Conservation (phyloP, 768 basidiomycete species). For the Pleurotus eryngii region DNA sequence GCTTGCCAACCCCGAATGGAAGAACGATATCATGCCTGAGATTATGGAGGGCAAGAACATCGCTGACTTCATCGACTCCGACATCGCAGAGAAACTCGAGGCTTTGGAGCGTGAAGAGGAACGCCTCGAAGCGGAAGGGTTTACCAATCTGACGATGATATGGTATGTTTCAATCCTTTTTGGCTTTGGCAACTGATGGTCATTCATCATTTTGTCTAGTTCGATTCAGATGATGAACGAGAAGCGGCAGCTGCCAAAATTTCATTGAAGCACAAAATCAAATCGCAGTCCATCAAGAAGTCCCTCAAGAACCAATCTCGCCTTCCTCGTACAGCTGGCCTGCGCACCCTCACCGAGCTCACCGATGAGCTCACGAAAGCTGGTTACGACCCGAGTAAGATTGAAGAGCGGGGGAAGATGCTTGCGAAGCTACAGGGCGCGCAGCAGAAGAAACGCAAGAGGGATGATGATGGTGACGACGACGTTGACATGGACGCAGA, state of each 20-base stretch:
- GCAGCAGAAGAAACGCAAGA: slow-evolving; percentile 72
- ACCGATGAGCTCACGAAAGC: slow-evolving; percentile 79
- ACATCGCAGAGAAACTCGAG: slow-evolving; percentile 95
- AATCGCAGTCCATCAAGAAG: slow-evolving; percentile 78
- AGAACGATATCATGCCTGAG: slow-evolving; percentile 95
- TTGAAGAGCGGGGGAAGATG: slow-evolving; percentile 85
- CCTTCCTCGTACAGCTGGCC: slow-evolving; percentile 72
- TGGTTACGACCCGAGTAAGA: slow-evolving; percentile 83
- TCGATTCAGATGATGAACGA: slow-evolving; percentile 73
- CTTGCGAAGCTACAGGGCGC: slow-evolving; percentile 71
- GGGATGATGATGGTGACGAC: slow-evolving; percentile 51
- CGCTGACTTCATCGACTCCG: slow-evolving; percentile 97
- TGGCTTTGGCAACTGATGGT: neutral
- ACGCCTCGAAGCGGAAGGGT: slow-evolving; percentile 88
- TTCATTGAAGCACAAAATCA: slow-evolving; percentile 64
- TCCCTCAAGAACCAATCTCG: slow-evolving; percentile 81
- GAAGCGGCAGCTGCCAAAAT: slow-evolving; percentile 62
- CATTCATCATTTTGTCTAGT: slow-evolving; percentile 31
- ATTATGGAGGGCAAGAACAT: slow-evolving; percentile 98
- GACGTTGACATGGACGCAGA: slow-evolving; percentile 54
- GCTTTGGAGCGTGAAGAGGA: slow-evolving; percentile 97
- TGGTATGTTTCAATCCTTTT: slow-evolving; percentile 43
- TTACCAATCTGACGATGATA: slow-evolving; percentile 89
- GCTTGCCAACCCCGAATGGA: slow-evolving; percentile 90
- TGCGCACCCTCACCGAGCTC: slow-evolving; percentile 72